A percentile compares a stretch with the other conserved stretches of the same genome.
Conservation (phyloP, 768 basidiomycete species). For the Nidularia pulvinata region DNA sequence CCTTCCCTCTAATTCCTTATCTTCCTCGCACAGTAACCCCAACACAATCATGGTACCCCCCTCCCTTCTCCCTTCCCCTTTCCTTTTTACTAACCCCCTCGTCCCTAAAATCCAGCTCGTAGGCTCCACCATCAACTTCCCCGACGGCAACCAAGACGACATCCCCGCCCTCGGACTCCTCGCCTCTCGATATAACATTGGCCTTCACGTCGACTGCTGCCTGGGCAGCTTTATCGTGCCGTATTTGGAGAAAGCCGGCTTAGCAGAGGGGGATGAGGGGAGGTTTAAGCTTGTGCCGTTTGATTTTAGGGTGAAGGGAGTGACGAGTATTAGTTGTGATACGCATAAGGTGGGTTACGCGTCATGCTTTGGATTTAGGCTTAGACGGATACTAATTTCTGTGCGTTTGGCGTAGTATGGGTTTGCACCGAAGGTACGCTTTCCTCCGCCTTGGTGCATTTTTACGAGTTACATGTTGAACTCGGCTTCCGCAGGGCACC, state of each 20-base stretch:
- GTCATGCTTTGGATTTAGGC: too few species aligned
- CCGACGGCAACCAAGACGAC: conserved; percentile 86
- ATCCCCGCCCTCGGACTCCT: conserved; percentile 78
- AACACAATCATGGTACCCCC: conserved; percentile 75
- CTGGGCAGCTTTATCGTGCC: conserved; percentile 94
- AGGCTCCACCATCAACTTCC: conserved; percentile 85
- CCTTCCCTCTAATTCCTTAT: too few species aligned
- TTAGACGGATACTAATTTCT: too few species aligned
- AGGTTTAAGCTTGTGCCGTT: conserved; percentile 67
- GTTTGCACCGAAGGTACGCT: too few species aligned
- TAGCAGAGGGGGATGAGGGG: conserved; percentile 55
- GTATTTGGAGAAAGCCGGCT: conserved; percentile 81
- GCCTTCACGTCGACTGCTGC: conserved; percentile 95
- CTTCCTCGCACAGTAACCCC: conserved; percentile 36
- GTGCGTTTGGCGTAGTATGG: too few species aligned
- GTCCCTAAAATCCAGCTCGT: conserved; percentile 38
- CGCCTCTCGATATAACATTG: conserved; percentile 73
- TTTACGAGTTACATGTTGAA: too few species aligned
- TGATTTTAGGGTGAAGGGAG: conserved; percentile 90
- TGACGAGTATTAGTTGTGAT: conserved; percentile 95
- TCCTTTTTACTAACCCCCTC: too few species aligned
- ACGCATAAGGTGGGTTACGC: conserved; percentile 74
- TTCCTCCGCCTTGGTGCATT: too few species aligned
- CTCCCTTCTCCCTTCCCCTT: too few species aligned
- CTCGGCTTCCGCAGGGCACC: conserved; percentile 54